A percentile compares a stretch with the other conserved stretches of the same genome.
phyloP scores from a whole-genome alignment of 352 stramenopile genomes.

The Phytophthora vignae region DNA sequence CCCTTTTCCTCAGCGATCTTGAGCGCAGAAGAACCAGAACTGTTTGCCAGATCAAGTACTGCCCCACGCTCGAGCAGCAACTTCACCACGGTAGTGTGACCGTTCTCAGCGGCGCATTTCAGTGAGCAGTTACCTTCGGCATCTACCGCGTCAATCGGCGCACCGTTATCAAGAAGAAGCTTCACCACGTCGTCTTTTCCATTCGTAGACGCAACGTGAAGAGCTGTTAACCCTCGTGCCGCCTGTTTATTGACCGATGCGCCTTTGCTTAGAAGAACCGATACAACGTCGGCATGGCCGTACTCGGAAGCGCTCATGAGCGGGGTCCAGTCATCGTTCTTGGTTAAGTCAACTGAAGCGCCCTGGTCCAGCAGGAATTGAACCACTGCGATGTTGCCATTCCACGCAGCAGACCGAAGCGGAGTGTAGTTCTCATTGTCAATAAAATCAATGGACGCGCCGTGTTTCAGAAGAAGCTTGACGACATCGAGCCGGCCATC shows the following conservation, averaged over 20 bases:
- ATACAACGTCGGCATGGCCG: background rate
- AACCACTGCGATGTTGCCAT: conserved; percentile 8
- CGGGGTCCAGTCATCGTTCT: conserved; percentile 11
- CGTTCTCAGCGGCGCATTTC: conserved; percentile 9
- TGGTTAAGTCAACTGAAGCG: conserved; percentile 7
- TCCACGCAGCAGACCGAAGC: conserved; percentile 3
- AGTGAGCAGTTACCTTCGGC: conserved; percentile 7
- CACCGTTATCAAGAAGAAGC: conserved; percentile 17
- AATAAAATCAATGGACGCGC: conserved; percentile 2
- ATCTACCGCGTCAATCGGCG: conserved; percentile 8
- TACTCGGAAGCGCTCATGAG: conserved; percentile 9
- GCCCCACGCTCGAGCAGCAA: conserved; percentile 10
- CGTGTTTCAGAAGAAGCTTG: conserved; percentile 7
- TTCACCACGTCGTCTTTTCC: background rate
- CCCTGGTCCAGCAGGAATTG: conserved; percentile 8
- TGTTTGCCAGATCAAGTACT: conserved; percentile 1
- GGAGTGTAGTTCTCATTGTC: conserved; percentile 11
- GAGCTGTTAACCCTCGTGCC: background rate
- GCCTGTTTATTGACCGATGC: background rate
- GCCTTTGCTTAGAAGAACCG: background rate
- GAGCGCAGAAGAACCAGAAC: conserved; percentile 1
- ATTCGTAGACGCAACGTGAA: conserved; percentile 2
- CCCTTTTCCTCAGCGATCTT: conserved; percentile 1
- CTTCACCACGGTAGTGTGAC: conserved; percentile 1
- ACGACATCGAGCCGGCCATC: conserved; percentile 7